Conservation (phyloP, 371 early-diverging fungal genomes). For the Mortierella sp. region DNA sequence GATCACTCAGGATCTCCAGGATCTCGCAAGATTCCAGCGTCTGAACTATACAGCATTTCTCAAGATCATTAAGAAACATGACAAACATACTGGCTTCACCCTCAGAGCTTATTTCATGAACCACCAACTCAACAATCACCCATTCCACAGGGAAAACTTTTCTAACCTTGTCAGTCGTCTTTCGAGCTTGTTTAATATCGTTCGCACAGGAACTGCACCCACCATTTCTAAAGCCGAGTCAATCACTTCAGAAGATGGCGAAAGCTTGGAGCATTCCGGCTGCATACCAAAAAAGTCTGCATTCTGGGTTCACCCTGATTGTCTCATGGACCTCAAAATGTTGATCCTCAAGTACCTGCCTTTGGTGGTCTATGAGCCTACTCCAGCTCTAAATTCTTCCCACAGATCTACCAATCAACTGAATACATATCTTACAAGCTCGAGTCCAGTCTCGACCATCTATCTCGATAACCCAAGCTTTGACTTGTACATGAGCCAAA, state of each 20-base stretch:
- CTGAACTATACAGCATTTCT: constrained; percentile 95
- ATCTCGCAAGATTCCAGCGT: constrained; percentile 90
- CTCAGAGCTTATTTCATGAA: constrained; percentile 90
- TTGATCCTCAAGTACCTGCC: constrained; percentile 94
- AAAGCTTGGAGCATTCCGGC: constrained; percentile 78
- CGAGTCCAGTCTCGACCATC: constrained; percentile 86
- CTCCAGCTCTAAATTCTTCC: constrained; percentile 72
- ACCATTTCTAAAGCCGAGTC: constrained; percentile 57
- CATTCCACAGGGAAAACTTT: constrained; percentile 93
- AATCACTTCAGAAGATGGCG: constrained; percentile 56
- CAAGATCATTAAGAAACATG: constrained; percentile 96
- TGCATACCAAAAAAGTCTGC: constrained; percentile 79
- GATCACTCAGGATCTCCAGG: constrained; percentile 86
- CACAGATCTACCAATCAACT: constrained; percentile 81
- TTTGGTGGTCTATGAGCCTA: constrained; percentile 87
- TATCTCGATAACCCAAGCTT: constrained; percentile 94
- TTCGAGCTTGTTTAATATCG: constrained; percentile 90
- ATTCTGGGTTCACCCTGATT: constrained; percentile 96
- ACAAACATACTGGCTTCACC: constrained; percentile 88
- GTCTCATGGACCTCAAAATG: constrained; percentile 93
- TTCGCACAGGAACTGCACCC: constrained; percentile 83
- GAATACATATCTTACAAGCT: constrained; percentile 42
- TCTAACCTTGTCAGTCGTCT: constrained; percentile 91
- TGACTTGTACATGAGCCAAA: constrained; percentile 89
- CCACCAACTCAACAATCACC: constrained; percentile 81